phyloP scores from a whole-genome alignment of 1,284 basidiomycete genomes.

The Malassezia cuniculi region DNA sequence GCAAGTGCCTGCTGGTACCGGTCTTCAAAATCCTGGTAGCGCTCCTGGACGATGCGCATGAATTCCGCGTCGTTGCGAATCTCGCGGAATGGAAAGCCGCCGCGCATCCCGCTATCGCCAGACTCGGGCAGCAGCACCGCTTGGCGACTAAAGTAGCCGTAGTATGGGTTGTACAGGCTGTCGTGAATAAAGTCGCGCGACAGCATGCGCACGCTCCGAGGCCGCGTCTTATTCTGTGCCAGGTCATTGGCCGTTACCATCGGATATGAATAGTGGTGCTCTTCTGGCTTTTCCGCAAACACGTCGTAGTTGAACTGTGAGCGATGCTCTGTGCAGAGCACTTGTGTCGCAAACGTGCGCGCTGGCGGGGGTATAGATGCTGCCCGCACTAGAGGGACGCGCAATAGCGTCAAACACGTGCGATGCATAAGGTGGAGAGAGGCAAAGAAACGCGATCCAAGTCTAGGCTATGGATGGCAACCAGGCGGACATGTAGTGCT shows the following conservation, averaged over 20 bases:
- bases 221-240: conserved; percentile 43
- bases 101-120: background rate
- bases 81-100: conserved; percentile 57
- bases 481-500: too few relatives aligned
- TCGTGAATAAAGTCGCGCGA: conserved; percentile 94
- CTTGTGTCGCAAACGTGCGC: too few relatives aligned
- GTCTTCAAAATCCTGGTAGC: conserved; percentile 45
- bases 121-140: conserved; percentile 34
- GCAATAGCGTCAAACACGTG: too few relatives aligned
- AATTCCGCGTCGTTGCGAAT: conserved; percentile 64
- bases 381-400: too few relatives aligned
- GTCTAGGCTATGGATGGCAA: too few relatives aligned
- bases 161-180: conserved; percentile 86
- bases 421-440: too few relatives aligned
- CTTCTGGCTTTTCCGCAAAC: conserved; percentile 28
- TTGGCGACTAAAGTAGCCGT: conserved; percentile 68
- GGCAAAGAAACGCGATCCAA: too few relatives aligned
- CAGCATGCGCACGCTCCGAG: conserved; percentile 77
- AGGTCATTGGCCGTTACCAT: conserved; percentile 27
- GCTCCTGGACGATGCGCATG: conserved; percentile 62
- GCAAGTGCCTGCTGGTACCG: background rate
- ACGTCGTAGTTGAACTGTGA: conserved; percentile 42
- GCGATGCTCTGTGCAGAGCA: conserved; percentile 18
- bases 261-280: conserved; percentile 27
- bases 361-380: too few relatives aligned